A percentile compares a stretch with the other conserved stretches of the same genome.
These are phyloP conservation scores for Basidiobolus meristosporus DNA, from an alignment of 371 early-diverging fungal species.

Conservation along the genomic window DNA sequence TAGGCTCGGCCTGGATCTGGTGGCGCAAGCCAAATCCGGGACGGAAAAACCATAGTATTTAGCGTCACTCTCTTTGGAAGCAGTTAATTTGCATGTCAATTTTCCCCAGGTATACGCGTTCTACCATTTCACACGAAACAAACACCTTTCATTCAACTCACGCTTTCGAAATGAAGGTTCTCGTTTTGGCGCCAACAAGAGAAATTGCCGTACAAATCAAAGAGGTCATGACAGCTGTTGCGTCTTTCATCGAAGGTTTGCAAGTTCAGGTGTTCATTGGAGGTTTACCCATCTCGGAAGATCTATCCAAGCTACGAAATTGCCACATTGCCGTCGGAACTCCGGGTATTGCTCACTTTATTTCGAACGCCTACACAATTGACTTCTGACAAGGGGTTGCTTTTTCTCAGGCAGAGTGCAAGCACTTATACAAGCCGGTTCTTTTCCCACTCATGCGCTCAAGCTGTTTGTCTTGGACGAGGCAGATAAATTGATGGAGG, in stretches of 20 bases:
- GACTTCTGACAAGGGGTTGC: too few species aligned
- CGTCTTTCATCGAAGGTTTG: slow-evolving; percentile 85
- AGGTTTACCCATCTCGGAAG: slow-evolving; percentile 57
- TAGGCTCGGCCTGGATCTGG: slow-evolving; percentile 87
- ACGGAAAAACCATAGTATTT: slow-evolving; percentile 99
- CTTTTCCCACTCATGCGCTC: slow-evolving; percentile 53
- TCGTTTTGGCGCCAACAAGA: slow-evolving; percentile 93
- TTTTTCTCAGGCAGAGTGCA: too few species aligned
- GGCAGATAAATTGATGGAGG: slow-evolving; percentile 97
- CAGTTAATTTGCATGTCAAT: too few species aligned
- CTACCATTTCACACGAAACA: too few species aligned
- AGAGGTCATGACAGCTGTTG: slow-evolving; percentile 85
- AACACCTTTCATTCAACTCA: too few species aligned
- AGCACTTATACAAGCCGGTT: slow-evolving; percentile 69
- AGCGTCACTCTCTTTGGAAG: slow-evolving; percentile 89
- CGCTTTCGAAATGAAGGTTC: slow-evolving; percentile 58
- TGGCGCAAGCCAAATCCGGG: slow-evolving; percentile 98
- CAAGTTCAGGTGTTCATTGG: slow-evolving; percentile 88
- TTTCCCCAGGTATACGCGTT: too few species aligned
- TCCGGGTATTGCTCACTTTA: too few species aligned
- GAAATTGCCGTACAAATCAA: slow-evolving; percentile 96
- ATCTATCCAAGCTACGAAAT: slow-evolving; percentile 62
- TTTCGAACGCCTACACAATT: too few species aligned
- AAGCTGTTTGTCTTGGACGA: slow-evolving; percentile 98
- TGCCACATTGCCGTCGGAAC: slow-evolving; percentile 96